Evolutionary conservation across 805 yeast species (phyloP), one percentile per base, ranked within the genome.

Genomic region (Metschnikowia cerradonensis): DNA sequence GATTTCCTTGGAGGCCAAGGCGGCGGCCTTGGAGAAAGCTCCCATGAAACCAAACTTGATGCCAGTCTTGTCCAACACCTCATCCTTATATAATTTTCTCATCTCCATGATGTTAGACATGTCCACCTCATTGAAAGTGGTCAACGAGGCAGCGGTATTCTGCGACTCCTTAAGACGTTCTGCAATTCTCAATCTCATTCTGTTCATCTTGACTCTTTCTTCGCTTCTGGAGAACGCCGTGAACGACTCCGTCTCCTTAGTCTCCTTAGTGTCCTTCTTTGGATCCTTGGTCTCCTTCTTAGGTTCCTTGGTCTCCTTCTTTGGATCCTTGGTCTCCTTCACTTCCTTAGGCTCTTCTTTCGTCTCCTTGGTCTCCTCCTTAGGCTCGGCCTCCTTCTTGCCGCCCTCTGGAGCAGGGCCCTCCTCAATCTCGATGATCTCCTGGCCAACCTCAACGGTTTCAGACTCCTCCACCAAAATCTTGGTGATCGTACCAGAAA

Each of bases 141-240:
- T 92, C 67, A 92, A 82, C 43, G 98, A 89, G 36, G 99, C 99
- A 59, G 98, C 96, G 50, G 98, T 91, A 80, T 94, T 94, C 77
- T 92, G 99, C 34, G 98, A 88, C 79, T 94, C 98, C 89, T 92
- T 92, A 68, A 92, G 86, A 77, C 99, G 89, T 79, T 92, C 98
- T 54, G 99, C 96, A 60, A 94, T 94, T 81, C 99, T 89, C 76
- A 89, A 75, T 77, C 99, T 87, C 98, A 92, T 94, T 79, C 99
- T 88, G 84, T 91, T 94, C 98, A 92, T 92, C 80, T 92, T 92
- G 58, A 94, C 95, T 70, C 90, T 83, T 67, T 84, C 87, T 76
- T 94, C 98, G 55, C 76, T 72, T 78, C 99, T 88, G 52, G 94
- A 79, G 66, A 88, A 89, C 47, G 63, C 57, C 48, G 76, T 71